Evolutionary conservation across 768 basidiomycete genomes (phyloP).

Genomic region (Suillus spraguei): DNA sequence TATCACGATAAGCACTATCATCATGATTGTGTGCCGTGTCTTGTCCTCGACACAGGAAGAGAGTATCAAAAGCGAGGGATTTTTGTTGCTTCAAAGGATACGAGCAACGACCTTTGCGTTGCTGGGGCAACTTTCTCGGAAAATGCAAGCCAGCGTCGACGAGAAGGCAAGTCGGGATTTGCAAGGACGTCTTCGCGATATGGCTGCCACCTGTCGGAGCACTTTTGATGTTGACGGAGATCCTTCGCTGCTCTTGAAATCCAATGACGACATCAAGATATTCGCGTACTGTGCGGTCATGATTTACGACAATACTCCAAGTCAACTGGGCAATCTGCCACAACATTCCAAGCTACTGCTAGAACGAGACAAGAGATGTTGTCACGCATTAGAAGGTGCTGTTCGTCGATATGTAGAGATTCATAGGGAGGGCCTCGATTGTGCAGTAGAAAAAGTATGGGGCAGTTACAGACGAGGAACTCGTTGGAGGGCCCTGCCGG

Average conservation of each 20-base stretch:
- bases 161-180: constrained; percentile 19
- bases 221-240: constrained; percentile 29
- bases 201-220: constrained; percentile 42
- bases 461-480: constrained; percentile 25
- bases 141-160: constrained; percentile 18
- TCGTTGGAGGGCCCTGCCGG: constrained; percentile 20
- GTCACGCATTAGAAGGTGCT: constrained; percentile 24
- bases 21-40: constrained; percentile 38
- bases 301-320: constrained; percentile 29
- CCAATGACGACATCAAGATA: constrained; percentile 24
- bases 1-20: constrained; percentile 35
- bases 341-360: constrained; percentile 21
- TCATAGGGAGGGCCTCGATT: constrained; percentile 19
- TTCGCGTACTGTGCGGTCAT: constrained; percentile 28
- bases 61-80: constrained; percentile 20
- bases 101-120: constrained; percentile 37
- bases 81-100: constrained; percentile 32
- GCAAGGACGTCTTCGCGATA: constrained; percentile 35
- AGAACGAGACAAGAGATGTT: constrained; percentile 36
- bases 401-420: constrained; percentile 10
- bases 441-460: constrained; percentile 25
- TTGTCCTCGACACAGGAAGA: constrained; percentile 27
- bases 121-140: constrained; percentile 33
- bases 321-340: constrained; percentile 12
- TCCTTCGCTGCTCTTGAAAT: constrained; percentile 21